These are phyloP conservation scores for Trichoderma reesei DNA, from an alignment of 495 filamentous ascomycete species.

Conservation along the genomic window DNA sequence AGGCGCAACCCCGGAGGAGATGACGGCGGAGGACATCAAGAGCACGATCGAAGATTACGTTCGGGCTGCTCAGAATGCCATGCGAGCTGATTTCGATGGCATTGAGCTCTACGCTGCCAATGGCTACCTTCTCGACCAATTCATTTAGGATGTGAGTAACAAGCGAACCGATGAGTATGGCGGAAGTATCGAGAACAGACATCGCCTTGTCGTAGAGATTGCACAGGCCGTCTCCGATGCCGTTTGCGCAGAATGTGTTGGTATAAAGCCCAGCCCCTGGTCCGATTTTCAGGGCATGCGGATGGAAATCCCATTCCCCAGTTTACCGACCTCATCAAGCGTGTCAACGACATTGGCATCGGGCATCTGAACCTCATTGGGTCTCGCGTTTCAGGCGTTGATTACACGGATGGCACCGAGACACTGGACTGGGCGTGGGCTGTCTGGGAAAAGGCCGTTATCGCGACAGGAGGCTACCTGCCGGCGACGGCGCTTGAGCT, in stretches of 20 bases:
- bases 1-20: slow-evolving; percentile 29
- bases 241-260: slow-evolving; percentile 53
- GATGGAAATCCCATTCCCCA: slow-evolving; percentile 54
- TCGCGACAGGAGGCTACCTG: slow-evolving; percentile 21
- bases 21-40: slow-evolving; percentile 50
- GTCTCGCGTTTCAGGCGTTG: slow-evolving; percentile 26
- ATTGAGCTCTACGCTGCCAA: slow-evolving; percentile 67
- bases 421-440: slow-evolving; percentile 17
- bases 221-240: slow-evolving; percentile 51
- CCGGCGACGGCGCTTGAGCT: slow-evolving; percentile 27
- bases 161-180: slow-evolving; percentile 55
- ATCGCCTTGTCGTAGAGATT: slow-evolving; percentile 56
- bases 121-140: slow-evolving; percentile 67
- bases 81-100: slow-evolving; percentile 65
- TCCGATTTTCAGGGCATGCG: slow-evolving; percentile 57
- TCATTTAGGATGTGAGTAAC: slow-evolving; percentile 53
- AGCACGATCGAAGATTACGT: slow-evolving; percentile 47
- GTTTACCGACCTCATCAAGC: slow-evolving; percentile 47
- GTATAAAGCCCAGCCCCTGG: slow-evolving; percentile 56
- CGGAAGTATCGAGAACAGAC: slow-evolving; percentile 59
- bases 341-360: slow-evolving; percentile 45
- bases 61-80: slow-evolving; percentile 50
- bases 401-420: slow-evolving; percentile 10
- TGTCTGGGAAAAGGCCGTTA: slow-evolving; percentile 20
- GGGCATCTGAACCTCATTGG: slow-evolving; percentile 61